phyloP scores from a whole-genome alignment of 225 moss, liverwort and hornwort species.

The Neckera pumila region DNA sequence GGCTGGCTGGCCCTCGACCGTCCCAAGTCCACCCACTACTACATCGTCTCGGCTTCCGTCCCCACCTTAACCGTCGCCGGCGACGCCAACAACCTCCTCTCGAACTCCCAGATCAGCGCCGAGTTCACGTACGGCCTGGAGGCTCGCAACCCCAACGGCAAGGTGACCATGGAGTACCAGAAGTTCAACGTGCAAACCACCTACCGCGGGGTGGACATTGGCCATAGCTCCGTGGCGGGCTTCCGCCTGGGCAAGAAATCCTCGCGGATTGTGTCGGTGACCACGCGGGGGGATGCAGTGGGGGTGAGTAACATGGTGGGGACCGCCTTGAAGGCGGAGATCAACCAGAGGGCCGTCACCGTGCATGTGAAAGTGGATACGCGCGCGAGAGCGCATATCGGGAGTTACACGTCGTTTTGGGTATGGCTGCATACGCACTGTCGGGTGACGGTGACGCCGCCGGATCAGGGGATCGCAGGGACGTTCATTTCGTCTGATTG shows the following conservation, averaged over 20 bases:
- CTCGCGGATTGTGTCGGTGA: background rate
- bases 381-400: constrained; percentile 13
- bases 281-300: background rate
- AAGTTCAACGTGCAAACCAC: constrained; percentile 14
- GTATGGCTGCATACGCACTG: constrained; percentile 31
- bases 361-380: constrained; percentile 15
- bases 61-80: constrained; percentile 2
- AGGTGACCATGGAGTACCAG: constrained; percentile 18
- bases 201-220: constrained; percentile 13
- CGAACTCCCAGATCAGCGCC: constrained; percentile 12
- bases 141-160: constrained; percentile 23
- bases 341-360: background rate
- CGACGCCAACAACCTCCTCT: background rate
- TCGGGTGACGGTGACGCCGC: background rate
- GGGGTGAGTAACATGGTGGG: constrained; percentile 19
- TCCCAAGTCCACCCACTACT: constrained; percentile 16
- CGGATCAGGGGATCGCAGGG: background rate
- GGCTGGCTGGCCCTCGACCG: constrained; percentile 11
- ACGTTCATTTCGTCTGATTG: background rate
- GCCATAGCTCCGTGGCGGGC: constrained; percentile 11
- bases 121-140: constrained; percentile 11
- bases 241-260: constrained; percentile 6
- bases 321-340: background rate
- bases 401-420: constrained; percentile 33
- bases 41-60: constrained; percentile 19